Conservation (phyloP, 345 rosid species). For the Hirschfeldia incana region DNA sequence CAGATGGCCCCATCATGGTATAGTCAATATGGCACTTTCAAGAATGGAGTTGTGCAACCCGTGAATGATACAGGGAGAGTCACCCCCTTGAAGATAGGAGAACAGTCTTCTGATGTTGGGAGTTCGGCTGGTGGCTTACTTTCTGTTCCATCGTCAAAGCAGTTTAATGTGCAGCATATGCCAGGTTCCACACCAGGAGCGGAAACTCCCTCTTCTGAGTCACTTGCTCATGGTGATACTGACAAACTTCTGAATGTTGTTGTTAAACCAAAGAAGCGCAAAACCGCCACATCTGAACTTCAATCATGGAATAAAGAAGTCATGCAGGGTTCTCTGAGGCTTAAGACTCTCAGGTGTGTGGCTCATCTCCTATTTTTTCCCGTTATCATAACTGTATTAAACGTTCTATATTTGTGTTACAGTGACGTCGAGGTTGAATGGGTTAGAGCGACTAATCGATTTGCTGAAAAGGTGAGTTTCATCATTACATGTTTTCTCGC, state of each 20-base stretch:
- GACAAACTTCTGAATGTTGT: conserved; percentile 32
- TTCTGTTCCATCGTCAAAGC: conserved; percentile 38
- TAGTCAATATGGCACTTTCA: conserved; percentile 65
- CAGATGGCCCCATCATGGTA: conserved; percentile 86
- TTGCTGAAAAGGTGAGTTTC: conserved; percentile 69
- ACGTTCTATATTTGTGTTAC: conserved; percentile 32
- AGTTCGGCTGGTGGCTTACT: conserved; percentile 49
- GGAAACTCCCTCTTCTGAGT: conserved; percentile 41
- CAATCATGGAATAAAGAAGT: conserved; percentile 75
- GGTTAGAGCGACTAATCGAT: conserved; percentile 61
- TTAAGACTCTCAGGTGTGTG: conserved; percentile 68
- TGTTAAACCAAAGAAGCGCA: conserved; percentile 67
- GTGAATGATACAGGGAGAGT: not conserved
- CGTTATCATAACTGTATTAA: not conserved
- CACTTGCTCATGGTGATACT: conserved; percentile 44
- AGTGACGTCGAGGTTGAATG: conserved; percentile 73
- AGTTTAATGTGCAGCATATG: not conserved
- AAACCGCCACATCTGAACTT: conserved; percentile 51
- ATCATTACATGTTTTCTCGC: conserved; percentile 8
- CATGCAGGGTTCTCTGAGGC: conserved; percentile 42
- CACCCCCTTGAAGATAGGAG: conserved; percentile 44
- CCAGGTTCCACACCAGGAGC: conserved; percentile 37
- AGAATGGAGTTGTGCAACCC: conserved; percentile 61
- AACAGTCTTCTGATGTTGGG: conserved; percentile 46
- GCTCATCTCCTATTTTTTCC: not conserved